phyloP scores from a whole-genome alignment of 768 basidiomycete genomes.

The Nevesoporus exiguus region DNA sequence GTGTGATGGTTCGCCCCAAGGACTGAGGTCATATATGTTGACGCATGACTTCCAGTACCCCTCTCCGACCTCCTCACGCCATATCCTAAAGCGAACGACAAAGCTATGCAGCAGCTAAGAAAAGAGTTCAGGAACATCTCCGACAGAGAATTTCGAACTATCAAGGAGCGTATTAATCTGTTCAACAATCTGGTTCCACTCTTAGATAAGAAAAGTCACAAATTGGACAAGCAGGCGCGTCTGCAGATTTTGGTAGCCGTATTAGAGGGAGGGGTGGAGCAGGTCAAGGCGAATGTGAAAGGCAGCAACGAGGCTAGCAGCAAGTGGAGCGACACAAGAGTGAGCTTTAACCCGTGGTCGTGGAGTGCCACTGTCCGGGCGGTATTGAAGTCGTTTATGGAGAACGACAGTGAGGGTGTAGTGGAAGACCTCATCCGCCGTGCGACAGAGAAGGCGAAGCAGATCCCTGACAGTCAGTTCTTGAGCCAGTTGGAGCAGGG shows the following conservation, averaged over 20 bases:
- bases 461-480: constrained; percentile 14
- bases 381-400: not conserved
- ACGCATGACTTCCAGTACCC: constrained; percentile 5
- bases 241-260: not conserved
- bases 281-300: not conserved
- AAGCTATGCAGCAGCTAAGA: not conserved
- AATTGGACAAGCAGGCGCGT: not conserved
- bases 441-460: not conserved
- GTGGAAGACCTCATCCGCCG: constrained; percentile 6
- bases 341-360: not conserved
- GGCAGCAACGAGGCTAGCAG: not conserved
- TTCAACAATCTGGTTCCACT: constrained; percentile 2
- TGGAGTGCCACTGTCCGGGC: not conserved
- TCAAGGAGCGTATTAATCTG: constrained; percentile 17
- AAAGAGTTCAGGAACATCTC: constrained; percentile 4
- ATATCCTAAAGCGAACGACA: constrained; percentile 15
- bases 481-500: constrained; percentile 6
- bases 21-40: not conserved
- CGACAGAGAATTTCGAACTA: constrained; percentile 2
- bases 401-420: not conserved
- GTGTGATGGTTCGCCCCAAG: not conserved
- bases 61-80: constrained; percentile 1
- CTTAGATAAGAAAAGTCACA: not conserved
- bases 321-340: not conserved
- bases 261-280: constrained; percentile 6